Base-by-base conservation (phyloP, 2,329 filamentous ascomycete species). In the Aspergillus hortae region DNA sequence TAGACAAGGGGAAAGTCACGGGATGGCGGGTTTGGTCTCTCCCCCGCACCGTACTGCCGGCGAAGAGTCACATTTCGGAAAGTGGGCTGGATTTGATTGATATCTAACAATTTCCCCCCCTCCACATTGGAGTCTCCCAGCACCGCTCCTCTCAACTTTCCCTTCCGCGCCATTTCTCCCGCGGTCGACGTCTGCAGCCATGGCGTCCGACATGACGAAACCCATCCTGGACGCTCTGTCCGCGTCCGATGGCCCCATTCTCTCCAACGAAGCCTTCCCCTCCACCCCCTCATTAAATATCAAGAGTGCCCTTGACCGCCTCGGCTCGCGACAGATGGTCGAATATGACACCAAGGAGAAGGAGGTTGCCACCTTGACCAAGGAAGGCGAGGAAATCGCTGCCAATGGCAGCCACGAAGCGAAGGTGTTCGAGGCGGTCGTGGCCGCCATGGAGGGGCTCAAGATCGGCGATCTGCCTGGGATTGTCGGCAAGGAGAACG, bases 271-370 rank as follows among this genome's bases (percentile, higher is more conserved):
- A 64, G 80, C 80, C 65, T 92, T 92, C 76, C 84, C 88, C 60
- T 70, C 80, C 61, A 74, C 79, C 63, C 78, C 83, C 65, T 88
- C 86, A 64, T 77, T 81, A 55, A 81, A 84, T 54, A 77, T 96
- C 67, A 97, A 96, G 77, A 88, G 89, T 57, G 89, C 90, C 27
- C 80, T 97, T 58, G 94, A 97, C 75, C 84, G 91, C 61, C 82
- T 99, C 48, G 81, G 80, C 27, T 94, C 90, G 53, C 84, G 92
- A 62, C 86, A 85, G 46, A 96, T 96, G 90, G 79, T 97, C 57
- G 79, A 81, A 59, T 96, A 96, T 74, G 85, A 95, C 63, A 87
- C 89, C 44, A 80, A 90, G 55, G 91, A 96, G 61, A 80, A 81
- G 48, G 90, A 96, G 68, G 84, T 92, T 65, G 82, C 87, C 12